phyloP scores from a whole-genome alignment of 1,284 basidiomycete genomes.

The Pyrrhoderma lamaoense region DNA sequence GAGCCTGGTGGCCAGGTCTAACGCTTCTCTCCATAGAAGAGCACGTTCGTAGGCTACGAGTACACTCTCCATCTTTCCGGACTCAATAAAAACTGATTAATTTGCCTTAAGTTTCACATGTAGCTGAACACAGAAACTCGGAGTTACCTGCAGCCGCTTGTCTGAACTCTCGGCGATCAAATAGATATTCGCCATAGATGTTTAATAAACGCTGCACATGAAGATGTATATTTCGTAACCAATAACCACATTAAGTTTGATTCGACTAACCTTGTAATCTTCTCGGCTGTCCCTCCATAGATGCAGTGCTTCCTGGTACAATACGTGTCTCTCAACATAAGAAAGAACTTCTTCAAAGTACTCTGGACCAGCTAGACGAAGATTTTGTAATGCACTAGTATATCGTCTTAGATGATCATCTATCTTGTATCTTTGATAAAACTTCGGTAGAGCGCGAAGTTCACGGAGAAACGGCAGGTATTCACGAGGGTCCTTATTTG shows the following conservation, averaged over 20 bases:
- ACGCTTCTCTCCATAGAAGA: conserved; percentile 84
- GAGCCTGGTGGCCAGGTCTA: conserved; percentile 62
- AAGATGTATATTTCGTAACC: conserved; percentile 3
- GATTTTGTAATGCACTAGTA: conserved; percentile 68
- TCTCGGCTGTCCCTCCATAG: conserved; percentile 63
- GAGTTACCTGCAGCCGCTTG: conserved; percentile 75
- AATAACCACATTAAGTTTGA: background rate
- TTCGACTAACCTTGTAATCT: conserved; percentile 48
- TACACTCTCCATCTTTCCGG: conserved; percentile 57
- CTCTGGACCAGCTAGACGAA: conserved; percentile 63
- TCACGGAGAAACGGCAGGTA: conserved; percentile 96
- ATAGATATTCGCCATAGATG: conserved; percentile 84
- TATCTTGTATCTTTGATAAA: conserved; percentile 87
- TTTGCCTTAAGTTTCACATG: background rate
- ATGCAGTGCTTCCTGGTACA: conserved; percentile 68
- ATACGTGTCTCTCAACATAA: conserved; percentile 75
- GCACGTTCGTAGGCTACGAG: conserved; percentile 83
- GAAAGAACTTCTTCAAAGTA: conserved; percentile 74
- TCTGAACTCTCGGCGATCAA: conserved; percentile 75
- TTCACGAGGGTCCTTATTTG: conserved; percentile 84
- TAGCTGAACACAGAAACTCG: background rate
- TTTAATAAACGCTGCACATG: conserved; percentile 67
- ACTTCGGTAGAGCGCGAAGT: conserved; percentile 70
- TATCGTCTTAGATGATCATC: conserved; percentile 87
- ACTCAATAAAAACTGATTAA: conserved; percentile 63